phyloP scores from a whole-genome alignment of 495 filamentous ascomycete species.

The Pyrenula massariospora region DNA sequence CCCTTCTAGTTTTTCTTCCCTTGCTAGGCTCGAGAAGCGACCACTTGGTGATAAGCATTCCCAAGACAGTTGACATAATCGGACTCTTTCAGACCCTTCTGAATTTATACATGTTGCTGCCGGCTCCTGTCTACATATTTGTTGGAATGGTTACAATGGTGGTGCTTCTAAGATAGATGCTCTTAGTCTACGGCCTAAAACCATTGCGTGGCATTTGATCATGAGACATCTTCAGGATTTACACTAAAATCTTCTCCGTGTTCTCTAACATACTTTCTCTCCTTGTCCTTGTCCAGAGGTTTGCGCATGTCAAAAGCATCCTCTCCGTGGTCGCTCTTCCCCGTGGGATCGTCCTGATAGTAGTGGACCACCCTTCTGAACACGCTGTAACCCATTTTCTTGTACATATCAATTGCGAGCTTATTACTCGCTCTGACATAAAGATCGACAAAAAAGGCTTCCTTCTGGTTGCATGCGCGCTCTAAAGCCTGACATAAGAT shows the following conservation, averaged over 20 bases:
- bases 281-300: slow-evolving; percentile 71
- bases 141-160: too few relatives aligned
- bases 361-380: slow-evolving; percentile 83
- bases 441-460: slow-evolving; percentile 92
- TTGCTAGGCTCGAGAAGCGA: too few relatives aligned
- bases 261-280: slow-evolving; percentile 61
- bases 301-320: slow-evolving; percentile 98
- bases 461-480: slow-evolving; percentile 59
- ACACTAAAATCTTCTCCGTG: slow-evolving; percentile 75
- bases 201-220: too few relatives aligned
- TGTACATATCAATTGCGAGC: slow-evolving; percentile 78
- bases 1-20: too few relatives aligned
- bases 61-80: too few relatives aligned
- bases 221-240: slow-evolving; percentile 78
- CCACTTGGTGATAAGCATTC: too few relatives aligned
- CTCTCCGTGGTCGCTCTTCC: slow-evolving; percentile 44
- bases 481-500: slow-evolving; percentile 70
- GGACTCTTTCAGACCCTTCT: too few relatives aligned
- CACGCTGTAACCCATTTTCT: slow-evolving; percentile 76
- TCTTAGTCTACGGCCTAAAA: too few relatives aligned
- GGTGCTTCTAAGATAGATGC: too few relatives aligned
- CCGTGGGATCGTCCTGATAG: slow-evolving; percentile 69
- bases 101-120: too few relatives aligned
- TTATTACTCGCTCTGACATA: slow-evolving; percentile 84
- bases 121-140: too few relatives aligned